phyloP scores from a whole-genome alignment of 2,329 filamentous ascomycete genomes.

The Mycogone perniciosa region DNA sequence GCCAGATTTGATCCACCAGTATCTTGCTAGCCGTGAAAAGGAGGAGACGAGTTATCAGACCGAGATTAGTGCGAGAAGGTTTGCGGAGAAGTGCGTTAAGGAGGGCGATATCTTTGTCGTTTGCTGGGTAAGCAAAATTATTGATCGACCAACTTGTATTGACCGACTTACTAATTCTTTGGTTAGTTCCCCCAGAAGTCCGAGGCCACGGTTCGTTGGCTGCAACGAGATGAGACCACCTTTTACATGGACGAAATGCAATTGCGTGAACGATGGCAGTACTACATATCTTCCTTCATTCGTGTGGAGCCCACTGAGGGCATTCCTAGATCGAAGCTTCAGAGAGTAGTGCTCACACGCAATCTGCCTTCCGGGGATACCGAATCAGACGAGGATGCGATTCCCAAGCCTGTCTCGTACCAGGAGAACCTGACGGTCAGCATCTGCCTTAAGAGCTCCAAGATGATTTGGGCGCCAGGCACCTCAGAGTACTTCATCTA shows the following conservation, averaged over 20 bases:
- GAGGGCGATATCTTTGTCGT: slow-evolving; percentile 89
- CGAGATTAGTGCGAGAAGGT: slow-evolving; percentile 85
- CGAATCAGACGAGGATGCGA: slow-evolving; percentile 57
- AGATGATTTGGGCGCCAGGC: slow-evolving; percentile 67
- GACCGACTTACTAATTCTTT: background rate
- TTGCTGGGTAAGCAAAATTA: slow-evolving; percentile 65
- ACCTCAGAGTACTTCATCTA: slow-evolving; percentile 68
- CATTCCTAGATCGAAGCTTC: slow-evolving; percentile 57
- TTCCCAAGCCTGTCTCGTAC: slow-evolving; percentile 54
- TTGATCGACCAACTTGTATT: slow-evolving; percentile 11
- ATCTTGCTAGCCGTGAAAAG: slow-evolving; percentile 71
- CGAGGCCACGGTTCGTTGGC: slow-evolving; percentile 65
- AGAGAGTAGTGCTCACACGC: slow-evolving; percentile 63
- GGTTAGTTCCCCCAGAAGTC: slow-evolving; percentile 58
- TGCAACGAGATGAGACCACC: slow-evolving; percentile 63
- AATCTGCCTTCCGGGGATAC: slow-evolving; percentile 60
- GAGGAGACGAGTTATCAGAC: slow-evolving; percentile 84
- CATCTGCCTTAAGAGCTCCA: slow-evolving; percentile 71
- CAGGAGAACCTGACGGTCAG: slow-evolving; percentile 64
- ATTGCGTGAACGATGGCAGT: slow-evolving; percentile 78
- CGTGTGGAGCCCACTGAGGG: slow-evolving; percentile 85
- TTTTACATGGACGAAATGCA: slow-evolving; percentile 88
- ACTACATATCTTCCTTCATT: slow-evolving; percentile 89
- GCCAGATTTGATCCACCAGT: slow-evolving; percentile 80
- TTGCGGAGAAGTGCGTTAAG: slow-evolving; percentile 87